These are phyloP conservation scores for Ustilago loliicola DNA, from an alignment of 1,284 basidiomycete genomes.

Conservation along the genomic window DNA sequence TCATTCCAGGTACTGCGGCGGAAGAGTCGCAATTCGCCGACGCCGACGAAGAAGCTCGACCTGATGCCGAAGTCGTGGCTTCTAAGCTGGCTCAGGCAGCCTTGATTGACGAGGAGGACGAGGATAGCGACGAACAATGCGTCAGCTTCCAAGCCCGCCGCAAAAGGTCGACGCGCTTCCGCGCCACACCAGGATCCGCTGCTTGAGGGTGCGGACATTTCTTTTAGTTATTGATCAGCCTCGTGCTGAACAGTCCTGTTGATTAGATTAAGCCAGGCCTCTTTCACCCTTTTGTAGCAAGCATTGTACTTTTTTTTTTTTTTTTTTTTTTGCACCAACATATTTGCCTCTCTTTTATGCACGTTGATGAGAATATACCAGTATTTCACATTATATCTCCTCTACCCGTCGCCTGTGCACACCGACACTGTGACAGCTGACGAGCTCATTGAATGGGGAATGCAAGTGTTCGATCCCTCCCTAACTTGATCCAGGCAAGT, in stretches of 20 bases:
- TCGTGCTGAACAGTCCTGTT: background rate
- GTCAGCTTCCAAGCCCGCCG: conserved; percentile 48
- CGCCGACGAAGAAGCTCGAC: conserved; percentile 37
- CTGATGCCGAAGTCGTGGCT: conserved; percentile 1
- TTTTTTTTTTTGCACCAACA: conserved; percentile 2
- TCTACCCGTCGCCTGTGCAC: too few relatives aligned
- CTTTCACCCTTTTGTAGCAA: background rate
- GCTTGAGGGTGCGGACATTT: background rate
- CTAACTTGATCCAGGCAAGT: too few relatives aligned
- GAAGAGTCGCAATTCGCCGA: conserved; percentile 55
- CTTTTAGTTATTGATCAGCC: background rate
- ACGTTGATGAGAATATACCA: conserved; percentile 5
- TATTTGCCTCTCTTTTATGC: background rate
- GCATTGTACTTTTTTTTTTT: conserved; percentile 8
- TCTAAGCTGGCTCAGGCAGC: conserved; percentile 6
- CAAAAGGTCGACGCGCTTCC: conserved; percentile 47
- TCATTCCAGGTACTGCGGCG: conserved; percentile 12
- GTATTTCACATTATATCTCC: too few relatives aligned
- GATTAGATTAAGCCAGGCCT: background rate
- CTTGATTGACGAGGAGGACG: conserved; percentile 25
- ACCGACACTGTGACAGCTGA: too few relatives aligned
- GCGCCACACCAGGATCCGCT: conserved; percentile 18
- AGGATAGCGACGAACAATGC: conserved; percentile 49
- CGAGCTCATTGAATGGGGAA: too few relatives aligned
- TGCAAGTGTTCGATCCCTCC: too few relatives aligned